Percentiles rank a stretch among this genome's conserved stretches.
phyloP scores from a whole-genome alignment of 1,284 basidiomycete species.

The Apiotrichum sp. region DNA sequence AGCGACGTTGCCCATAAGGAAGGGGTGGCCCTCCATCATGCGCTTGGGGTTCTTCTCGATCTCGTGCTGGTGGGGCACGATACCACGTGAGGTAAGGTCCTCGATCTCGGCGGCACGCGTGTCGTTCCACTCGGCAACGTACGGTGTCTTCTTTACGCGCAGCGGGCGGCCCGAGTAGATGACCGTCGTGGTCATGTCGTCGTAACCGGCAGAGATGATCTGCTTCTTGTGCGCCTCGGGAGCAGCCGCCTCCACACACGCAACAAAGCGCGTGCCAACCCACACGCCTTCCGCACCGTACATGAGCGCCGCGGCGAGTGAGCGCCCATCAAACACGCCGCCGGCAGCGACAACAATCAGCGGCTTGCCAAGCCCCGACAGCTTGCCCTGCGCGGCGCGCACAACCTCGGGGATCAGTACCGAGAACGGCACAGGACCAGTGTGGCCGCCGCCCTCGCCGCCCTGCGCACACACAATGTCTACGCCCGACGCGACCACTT shows the following conservation, averaged over 20 bases:
- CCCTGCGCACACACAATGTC: slow-evolving; percentile 86
- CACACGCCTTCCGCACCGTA: slow-evolving; percentile 82
- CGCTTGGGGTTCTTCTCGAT: slow-evolving; percentile 72
- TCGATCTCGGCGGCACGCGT: slow-evolving; percentile 47
- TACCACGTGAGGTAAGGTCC: slow-evolving; percentile 66
- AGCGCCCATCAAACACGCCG: slow-evolving; percentile 75
- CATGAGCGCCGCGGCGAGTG: slow-evolving; percentile 74
- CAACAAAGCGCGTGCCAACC: slow-evolving; percentile 88
- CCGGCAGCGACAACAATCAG: slow-evolving; percentile 79
- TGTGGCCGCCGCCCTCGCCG: slow-evolving; percentile 72
- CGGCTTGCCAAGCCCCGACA: slow-evolving; percentile 67
- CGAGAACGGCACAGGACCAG: slow-evolving; percentile 39
- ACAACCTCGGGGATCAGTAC: slow-evolving; percentile 63
- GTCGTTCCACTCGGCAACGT: slow-evolving; percentile 63
- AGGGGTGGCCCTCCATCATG: slow-evolving; percentile 57
- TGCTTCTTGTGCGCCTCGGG: slow-evolving; percentile 75
- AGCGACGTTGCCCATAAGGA: slow-evolving; percentile 75
- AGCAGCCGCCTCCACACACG: slow-evolving; percentile 58
- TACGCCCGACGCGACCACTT: slow-evolving; percentile 70
- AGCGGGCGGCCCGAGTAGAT: slow-evolving; percentile 85
- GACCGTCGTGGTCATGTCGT: slow-evolving; percentile 60
- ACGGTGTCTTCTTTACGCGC: slow-evolving; percentile 70
- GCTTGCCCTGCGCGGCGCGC: slow-evolving; percentile 66
- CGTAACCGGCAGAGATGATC: slow-evolving; percentile 40
- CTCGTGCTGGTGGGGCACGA: slow-evolving; percentile 65